A percentile compares a stretch with the other conserved stretches of the same genome.
Conservation (phyloP, 208 protist species). For the Leishmania martiniquensis region DNA sequence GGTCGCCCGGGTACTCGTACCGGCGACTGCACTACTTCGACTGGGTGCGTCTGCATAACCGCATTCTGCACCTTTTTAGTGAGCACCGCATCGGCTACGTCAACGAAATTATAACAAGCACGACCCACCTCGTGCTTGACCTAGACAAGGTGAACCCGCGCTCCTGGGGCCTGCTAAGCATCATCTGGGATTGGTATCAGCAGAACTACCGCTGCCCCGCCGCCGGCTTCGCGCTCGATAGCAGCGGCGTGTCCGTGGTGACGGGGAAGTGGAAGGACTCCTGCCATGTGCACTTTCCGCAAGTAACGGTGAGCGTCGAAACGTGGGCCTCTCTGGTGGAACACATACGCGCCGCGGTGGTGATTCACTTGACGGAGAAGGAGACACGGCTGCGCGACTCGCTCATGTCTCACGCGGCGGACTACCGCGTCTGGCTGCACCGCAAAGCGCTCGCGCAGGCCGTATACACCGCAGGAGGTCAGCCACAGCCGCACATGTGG, state of each 20-base stretch:
- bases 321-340: slow-evolving; percentile 27
- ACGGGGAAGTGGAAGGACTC: slow-evolving; percentile 53
- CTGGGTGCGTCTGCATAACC: slow-evolving; percentile 43
- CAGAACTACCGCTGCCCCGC: slow-evolving; percentile 28
- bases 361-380: slow-evolving; percentile 20
- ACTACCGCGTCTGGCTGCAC: slow-evolving; percentile 15
- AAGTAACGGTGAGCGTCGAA: slow-evolving; percentile 37
- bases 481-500: slow-evolving; percentile 34
- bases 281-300: slow-evolving; percentile 74
- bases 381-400: slow-evolving; percentile 17
- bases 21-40: slow-evolving; percentile 47
- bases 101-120: slow-evolving; percentile 64
- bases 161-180: slow-evolving; percentile 35
- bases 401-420: slow-evolving; percentile 10
- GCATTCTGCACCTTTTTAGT: slow-evolving; percentile 49
- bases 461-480: slow-evolving; percentile 7
- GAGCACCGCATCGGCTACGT: slow-evolving; percentile 40
- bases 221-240: slow-evolving; percentile 47
- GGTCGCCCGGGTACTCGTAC: slow-evolving; percentile 51
- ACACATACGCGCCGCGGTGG: slow-evolving; percentile 32
- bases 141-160: slow-evolving; percentile 51
- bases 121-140: slow-evolving; percentile 60
- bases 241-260: slow-evolving; percentile 50
- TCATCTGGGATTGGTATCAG: slow-evolving; percentile 56
- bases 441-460: slow-evolving; percentile 4